Percentiles rank a stretch among this genome's conserved stretches.
phyloP scores from a whole-genome alignment of 2,329 filamentous ascomycete species.

The Macrophomina tecta region DNA sequence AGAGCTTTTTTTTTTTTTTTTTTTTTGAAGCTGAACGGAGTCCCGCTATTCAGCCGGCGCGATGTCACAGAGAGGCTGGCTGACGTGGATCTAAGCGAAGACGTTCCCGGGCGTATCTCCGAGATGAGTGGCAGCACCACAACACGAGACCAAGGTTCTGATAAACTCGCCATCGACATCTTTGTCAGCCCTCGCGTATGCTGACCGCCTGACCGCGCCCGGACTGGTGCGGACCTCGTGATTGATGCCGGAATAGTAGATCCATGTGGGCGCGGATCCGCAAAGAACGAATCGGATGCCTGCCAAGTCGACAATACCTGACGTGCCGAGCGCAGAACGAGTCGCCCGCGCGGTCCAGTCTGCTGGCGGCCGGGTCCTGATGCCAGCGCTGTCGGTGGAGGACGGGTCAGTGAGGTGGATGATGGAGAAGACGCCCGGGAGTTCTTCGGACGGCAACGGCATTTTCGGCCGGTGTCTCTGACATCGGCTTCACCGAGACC shows the following conservation, averaged over 20 bases:
- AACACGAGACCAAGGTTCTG: neutral
- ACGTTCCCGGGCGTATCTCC: neutral
- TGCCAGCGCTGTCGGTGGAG: neutral
- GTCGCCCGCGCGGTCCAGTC: neutral
- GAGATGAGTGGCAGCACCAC: neutral
- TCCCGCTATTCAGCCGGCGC: neutral
- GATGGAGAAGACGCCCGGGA: neutral
- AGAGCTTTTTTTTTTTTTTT: neutral
- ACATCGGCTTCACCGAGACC: neutral
- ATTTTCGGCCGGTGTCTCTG: neutral
- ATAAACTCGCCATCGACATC: neutral
- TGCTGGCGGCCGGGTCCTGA: too few species aligned
- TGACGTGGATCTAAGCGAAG: neutral
- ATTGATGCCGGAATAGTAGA: neutral
- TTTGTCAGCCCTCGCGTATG: neutral
- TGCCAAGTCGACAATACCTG: neutral
- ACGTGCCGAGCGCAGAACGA: conserved; percentile 2
- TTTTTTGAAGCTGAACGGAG: neutral
- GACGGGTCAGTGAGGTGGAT: conserved; percentile 3
- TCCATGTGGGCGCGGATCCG: neutral
- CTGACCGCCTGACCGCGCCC: neutral
- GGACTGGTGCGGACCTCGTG: too few species aligned
- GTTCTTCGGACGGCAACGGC: conserved; percentile 2
- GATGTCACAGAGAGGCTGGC: neutral
- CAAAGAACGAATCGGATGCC: neutral